Conservation (phyloP, 768 basidiomycete genomes). For the Cyclocybe aegerita region DNA sequence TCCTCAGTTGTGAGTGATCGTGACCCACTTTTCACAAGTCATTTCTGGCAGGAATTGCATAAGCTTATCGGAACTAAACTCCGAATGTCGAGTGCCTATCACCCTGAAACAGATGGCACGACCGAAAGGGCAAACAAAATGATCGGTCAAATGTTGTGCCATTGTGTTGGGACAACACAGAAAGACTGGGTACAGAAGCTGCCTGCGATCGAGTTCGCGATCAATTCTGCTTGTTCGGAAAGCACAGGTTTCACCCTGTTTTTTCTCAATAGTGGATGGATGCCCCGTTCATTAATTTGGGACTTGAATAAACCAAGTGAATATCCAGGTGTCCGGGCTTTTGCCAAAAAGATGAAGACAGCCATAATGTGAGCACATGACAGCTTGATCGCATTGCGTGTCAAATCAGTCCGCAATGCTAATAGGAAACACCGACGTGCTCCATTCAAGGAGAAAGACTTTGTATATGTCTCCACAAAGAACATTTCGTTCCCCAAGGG, state of each 20-base stretch:
- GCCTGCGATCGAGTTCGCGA: conserved; percentile 5
- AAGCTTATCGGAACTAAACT: conserved; percentile 3
- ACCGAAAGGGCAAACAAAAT: conserved; percentile 7
- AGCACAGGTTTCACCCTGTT: conserved; percentile 5
- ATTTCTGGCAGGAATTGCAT: conserved; percentile 6
- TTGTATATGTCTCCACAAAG: too few species aligned
- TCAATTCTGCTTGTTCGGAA: neutral
- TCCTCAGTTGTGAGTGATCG: conserved; percentile 2
- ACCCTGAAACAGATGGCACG: conserved; percentile 11
- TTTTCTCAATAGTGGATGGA: conserved; percentile 1
- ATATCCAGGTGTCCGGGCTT: conserved; percentile 1
- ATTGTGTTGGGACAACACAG: neutral
- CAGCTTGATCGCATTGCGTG: neutral
- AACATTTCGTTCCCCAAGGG: too few species aligned
- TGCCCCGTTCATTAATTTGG: conserved; percentile 4
- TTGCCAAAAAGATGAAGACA: conserved; percentile 1
- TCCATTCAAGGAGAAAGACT: too few species aligned
- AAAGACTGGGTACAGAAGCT: conserved; percentile 1
- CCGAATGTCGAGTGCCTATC: conserved; percentile 9
- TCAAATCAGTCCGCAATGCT: neutral
- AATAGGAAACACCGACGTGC: neutral
- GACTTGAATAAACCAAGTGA: neutral
- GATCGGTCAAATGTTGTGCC: conserved; percentile 2
- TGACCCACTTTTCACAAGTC: conserved; percentile 5
- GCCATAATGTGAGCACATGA: conserved; percentile 3